Evolutionary conservation across 768 basidiomycete genomes (phyloP), one percentile per base, ranked within the genome.

Genomic region (Leucocoprinus sp.): DNA sequence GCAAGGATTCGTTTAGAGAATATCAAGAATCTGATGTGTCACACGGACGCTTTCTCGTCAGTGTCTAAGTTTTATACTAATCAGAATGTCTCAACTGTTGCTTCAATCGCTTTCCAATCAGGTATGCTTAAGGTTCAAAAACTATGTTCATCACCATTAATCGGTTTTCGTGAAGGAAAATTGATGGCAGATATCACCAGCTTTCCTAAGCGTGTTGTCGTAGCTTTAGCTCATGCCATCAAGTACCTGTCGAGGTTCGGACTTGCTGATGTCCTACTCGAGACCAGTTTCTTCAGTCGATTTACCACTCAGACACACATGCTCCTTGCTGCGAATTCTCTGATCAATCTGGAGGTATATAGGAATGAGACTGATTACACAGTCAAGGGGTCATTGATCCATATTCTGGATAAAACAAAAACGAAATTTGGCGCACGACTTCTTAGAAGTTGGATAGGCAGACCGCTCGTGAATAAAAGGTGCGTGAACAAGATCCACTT

Each of bases 281-380:
- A 87, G 52, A 80, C 85, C 2, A 73, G 72, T 18, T 88, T 88
- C 58, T 95, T 96, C 64, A 71, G 67, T 15, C 77, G 67, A 56
- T 98, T 98, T 57, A 69, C 86, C 3, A 78, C 80, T 18, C 73
- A 75, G 44, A 74, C 78, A 0, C 82, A 90, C 52, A 93, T 99
- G 93, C 69, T 91, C 17, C 71, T 99, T 37, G 85, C 84, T 38
- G 83, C 82, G 19, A 96, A 91, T 58, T 95, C 95, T 0, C 64
- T 98, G 8, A 73, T 74, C 9, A 97, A 96, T 58, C 62, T 95
- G 64, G 93, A 98, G 61, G 80, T 99, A n/a, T 93, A 89, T 60
- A 76, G 80, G 26, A 98, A 97, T 54, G 84, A 87, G 57, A 91
- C 89, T 0, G 84, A 96, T 58, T 75, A 75, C 44, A 78, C 74